These are phyloP conservation scores for Phytophthora quininea DNA, from an alignment of 352 stramenopile genomes.

Conservation along the genomic window DNA sequence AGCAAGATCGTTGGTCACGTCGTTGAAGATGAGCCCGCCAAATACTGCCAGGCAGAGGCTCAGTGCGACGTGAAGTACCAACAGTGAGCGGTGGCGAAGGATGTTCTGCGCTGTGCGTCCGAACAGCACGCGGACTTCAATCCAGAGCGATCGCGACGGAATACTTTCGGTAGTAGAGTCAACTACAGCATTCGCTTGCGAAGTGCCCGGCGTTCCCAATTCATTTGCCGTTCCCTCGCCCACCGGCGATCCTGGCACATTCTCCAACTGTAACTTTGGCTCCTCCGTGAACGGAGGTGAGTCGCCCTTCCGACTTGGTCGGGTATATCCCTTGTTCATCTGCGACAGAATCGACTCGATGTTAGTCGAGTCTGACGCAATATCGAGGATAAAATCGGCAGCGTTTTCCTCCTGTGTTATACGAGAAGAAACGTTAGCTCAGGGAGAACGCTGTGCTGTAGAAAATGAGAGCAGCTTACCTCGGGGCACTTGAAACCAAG, in stretches of 20 bases:
- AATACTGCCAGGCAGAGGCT: constrained; percentile 68
- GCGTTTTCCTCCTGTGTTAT: constrained; percentile 71
- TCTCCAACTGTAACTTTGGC: constrained; percentile 44
- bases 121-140: constrained; percentile 78
- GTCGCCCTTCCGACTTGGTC: background rate
- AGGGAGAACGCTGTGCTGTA: background rate
- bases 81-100: constrained; percentile 71
- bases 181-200: constrained; percentile 15
- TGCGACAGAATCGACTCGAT: constrained; percentile 63
- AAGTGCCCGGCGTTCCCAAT: constrained; percentile 20
- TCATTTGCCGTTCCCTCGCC: constrained; percentile 11
- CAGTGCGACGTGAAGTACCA: constrained; percentile 68
- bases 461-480: constrained; percentile 25
- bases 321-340: constrained; percentile 44
- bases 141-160: constrained; percentile 47
- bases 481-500: constrained; percentile 72
- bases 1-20: constrained; percentile 82
- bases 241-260: constrained; percentile 36
- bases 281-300: background rate
- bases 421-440: constrained; percentile 13
- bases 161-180: constrained; percentile 13
- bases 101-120: constrained; percentile 73
- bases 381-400: constrained; percentile 82
- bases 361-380: constrained; percentile 65
- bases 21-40: constrained; percentile 78